These are phyloP conservation scores for Striga hermonthica DNA, from an alignment of 305 asterid genomes.

Conservation along the genomic window DNA sequence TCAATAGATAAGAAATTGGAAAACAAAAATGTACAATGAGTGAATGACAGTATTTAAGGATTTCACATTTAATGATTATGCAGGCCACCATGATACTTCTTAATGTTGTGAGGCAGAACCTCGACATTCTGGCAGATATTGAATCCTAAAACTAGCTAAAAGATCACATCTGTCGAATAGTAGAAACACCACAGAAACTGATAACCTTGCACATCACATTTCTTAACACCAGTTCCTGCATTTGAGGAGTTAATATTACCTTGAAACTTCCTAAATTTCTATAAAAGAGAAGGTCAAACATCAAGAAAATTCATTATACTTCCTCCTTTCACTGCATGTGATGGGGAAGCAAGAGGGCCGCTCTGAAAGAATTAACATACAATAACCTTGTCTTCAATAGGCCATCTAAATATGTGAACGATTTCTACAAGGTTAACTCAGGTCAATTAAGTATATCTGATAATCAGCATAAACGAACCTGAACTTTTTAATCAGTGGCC, in stretches of 20 bases:
- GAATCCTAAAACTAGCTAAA: conserved; percentile 2
- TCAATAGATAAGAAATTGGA: neutral
- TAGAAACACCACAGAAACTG: conserved; percentile 3
- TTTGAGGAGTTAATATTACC: conserved; percentile 2
- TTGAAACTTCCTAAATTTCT: conserved; percentile 6
- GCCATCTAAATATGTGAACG: conserved; percentile 15
- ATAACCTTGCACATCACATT: neutral
- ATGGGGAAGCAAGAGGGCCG: neutral
- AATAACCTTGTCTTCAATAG: neutral
- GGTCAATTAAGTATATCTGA: conserved; percentile 12
- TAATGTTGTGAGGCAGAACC: conserved; percentile 12
- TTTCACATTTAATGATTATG: conserved; percentile 5
- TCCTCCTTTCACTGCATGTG: conserved; percentile 12
- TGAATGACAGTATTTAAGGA: neutral
- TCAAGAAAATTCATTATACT: conserved; percentile 16
- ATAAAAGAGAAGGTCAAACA: conserved; percentile 13
- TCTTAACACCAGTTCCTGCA: conserved; percentile 7
- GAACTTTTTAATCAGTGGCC: conserved; percentile 17
- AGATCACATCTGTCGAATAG: conserved; percentile 2
- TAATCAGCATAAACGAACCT: conserved; percentile 21
- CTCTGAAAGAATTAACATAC: neutral
- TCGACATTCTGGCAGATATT: conserved; percentile 7
- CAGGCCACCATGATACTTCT: neutral
- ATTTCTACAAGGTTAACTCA: neutral
- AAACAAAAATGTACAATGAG: neutral